Percentiles rank a stretch among this genome's conserved stretches.
phyloP scores from a whole-genome alignment of 1,284 basidiomycete genomes.

The Fomitiporia mediterranea region DNA sequence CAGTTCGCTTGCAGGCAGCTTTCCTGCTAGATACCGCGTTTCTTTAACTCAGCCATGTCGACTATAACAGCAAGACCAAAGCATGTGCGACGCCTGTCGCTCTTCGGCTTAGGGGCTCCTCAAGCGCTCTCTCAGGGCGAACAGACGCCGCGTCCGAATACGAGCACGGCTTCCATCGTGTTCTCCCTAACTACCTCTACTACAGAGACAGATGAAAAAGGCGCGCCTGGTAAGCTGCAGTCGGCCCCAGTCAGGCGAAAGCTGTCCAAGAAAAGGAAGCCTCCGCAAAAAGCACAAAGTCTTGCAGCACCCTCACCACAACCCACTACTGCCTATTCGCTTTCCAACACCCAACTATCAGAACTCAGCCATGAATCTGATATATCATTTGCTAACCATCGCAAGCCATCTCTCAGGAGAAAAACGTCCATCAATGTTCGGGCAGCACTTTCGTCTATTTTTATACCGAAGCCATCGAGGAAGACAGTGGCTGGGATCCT shows the following conservation, averaged over 20 bases:
- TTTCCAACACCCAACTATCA: background rate
- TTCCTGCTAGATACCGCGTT: background rate
- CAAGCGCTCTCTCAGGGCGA: constrained; percentile 5
- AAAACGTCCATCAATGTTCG: constrained; percentile 16
- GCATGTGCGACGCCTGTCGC: constrained; percentile 15
- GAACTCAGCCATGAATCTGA: constrained; percentile 1
- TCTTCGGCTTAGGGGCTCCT: constrained; percentile 15
- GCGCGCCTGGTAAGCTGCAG: background rate
- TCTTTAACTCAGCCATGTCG: constrained; percentile 8
- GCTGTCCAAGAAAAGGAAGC: constrained; percentile 16
- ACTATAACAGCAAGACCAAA: constrained; percentile 11
- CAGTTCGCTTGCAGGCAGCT: background rate
- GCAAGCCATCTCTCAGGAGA: background rate
- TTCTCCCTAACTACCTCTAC: background rate
- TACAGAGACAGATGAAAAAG: background rate
- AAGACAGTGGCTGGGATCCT: constrained; percentile 16
- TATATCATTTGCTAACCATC: background rate
- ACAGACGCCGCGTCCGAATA: constrained; percentile 8
- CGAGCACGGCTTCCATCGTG: constrained; percentile 1
- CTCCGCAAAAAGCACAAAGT: background rate
- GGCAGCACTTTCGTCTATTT: constrained; percentile 17
- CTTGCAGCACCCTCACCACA: constrained; percentile 1
- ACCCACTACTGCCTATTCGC: constrained; percentile 4
- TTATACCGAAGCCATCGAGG: constrained; percentile 14
- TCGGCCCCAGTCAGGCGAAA: background rate